Base-by-base conservation (phyloP, 257 asterid genomes). In the Anisodus acutangulus region DNA sequence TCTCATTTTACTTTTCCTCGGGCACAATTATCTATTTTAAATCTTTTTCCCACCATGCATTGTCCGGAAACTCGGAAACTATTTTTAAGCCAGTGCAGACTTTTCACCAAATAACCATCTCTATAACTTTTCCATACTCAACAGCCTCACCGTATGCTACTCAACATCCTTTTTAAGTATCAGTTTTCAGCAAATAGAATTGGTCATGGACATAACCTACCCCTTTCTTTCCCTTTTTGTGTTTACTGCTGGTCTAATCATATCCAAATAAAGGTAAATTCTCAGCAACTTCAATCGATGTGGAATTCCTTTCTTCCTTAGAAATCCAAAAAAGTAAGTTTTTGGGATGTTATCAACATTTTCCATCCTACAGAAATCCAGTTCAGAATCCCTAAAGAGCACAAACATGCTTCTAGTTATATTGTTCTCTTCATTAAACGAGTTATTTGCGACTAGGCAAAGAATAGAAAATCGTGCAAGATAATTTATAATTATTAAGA, bases 371-470 rank as follows among this genome's bases (percentile, higher is more conserved):
- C 64, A 31, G 45, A 53, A 6, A 31, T 78, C 49, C 62, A 74
- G 81, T 22, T 72, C 60, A 49, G 45, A 12, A 74, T 19, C 45
- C 13, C 64, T 53, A 15, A 51, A 78, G 15, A 53, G 64, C 16
- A 53, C 64, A 53, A 6, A 55, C 1, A 15, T 51, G 47, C n/a
- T 51, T 51, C 63, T 76, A 26, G 22, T 76, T 51, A 22, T 26
- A 76, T 26, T 76, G 81, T 19, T 47, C 63, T 22, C 81, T 76
- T 49, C 81, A 76, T 76, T 22, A 51, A 26, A 51, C 81, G 13
- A 51, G 81, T 76, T 76, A 12, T 7, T 76, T 51, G 26, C 22
- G 81, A 74, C 47, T 76, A 76, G 63, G 9, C 22, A 51, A 51
- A 76, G 45, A 76, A 76, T 47, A 76, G 26, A 76, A 49, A 49